phyloP scores from a whole-genome alignment of 441 rosid species.

The Kokia cookei region DNA sequence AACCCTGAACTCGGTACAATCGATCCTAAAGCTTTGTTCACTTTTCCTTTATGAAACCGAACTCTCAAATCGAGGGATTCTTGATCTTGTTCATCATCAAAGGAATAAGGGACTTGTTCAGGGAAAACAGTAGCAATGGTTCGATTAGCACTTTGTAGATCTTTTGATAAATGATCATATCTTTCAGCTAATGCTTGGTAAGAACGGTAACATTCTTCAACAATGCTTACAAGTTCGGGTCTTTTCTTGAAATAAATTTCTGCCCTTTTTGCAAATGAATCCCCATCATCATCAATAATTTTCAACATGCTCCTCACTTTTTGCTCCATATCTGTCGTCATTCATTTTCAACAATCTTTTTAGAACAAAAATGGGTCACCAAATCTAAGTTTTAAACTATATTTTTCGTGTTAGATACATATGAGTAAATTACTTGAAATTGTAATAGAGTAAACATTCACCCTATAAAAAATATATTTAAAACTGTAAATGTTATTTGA shows the following conservation, averaged over 20 bases:
- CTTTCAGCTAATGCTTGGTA: slow-evolving; percentile 86
- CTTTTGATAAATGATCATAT: slow-evolving; percentile 71
- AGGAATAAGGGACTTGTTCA: slow-evolving; percentile 56
- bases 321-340: slow-evolving; percentile 70
- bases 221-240: slow-evolving; percentile 68
- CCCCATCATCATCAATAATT: slow-evolving; percentile 80
- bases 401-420: too few relatives aligned
- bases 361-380: too few relatives aligned
- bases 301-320: slow-evolving; percentile 49
- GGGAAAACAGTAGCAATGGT: slow-evolving; percentile 86
- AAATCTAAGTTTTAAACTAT: too few relatives aligned
- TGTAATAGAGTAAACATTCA: too few relatives aligned
- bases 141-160: slow-evolving; percentile 82
- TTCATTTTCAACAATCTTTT: too few relatives aligned
- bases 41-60: slow-evolving; percentile 33
- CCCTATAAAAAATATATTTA: too few relatives aligned
- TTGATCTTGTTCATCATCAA: slow-evolving; percentile 42
- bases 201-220: slow-evolving; percentile 64
- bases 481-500: too few relatives aligned
- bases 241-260: slow-evolving; percentile 80
- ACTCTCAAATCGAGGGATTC: slow-evolving; percentile 22
- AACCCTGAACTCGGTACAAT: slow-evolving; percentile 43
- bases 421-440: too few relatives aligned
- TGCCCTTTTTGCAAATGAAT: slow-evolving; percentile 64
- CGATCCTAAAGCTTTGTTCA: slow-evolving; percentile 18